Evolutionary conservation across 768 basidiomycete genomes (phyloP).

Genomic region (Auriscalpium vulgare): DNA sequence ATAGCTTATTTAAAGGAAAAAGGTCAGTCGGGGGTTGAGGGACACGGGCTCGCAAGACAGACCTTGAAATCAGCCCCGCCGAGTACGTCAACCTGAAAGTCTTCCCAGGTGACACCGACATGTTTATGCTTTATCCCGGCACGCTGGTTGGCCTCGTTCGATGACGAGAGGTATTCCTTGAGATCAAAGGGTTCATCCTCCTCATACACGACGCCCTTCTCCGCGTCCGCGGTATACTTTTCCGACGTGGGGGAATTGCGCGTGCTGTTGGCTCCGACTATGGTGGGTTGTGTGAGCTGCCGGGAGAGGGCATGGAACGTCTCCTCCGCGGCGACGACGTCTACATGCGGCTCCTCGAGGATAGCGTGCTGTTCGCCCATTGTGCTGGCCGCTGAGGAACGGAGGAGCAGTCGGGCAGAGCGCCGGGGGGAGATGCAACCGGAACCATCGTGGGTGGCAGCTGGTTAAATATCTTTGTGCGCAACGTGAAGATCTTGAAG

Average conservation of each 20-base stretch:
- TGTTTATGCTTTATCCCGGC: slow-evolving; percentile 74
- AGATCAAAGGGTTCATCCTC: slow-evolving; percentile 48
- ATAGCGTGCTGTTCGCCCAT: neutral
- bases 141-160: slow-evolving; percentile 57
- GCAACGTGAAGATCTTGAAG: too few species aligned
- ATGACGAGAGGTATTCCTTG: slow-evolving; percentile 59
- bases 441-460: too few species aligned
- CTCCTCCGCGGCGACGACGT: slow-evolving; percentile 5
- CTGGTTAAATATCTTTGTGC: too few species aligned
- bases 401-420: too few species aligned
- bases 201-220: slow-evolving; percentile 33
- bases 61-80: slow-evolving; percentile 60
- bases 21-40: neutral
- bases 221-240: slow-evolving; percentile 23
- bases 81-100: slow-evolving; percentile 54
- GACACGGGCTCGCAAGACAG: slow-evolving; percentile 1
- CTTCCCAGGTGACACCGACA: slow-evolving; percentile 70
- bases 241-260: neutral
- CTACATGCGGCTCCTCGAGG: neutral
- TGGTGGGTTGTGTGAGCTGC: slow-evolving; percentile 9
- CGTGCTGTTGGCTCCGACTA: neutral
- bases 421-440: too few species aligned
- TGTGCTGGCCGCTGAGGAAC: neutral
- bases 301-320: slow-evolving; percentile 10
- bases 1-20: slow-evolving; percentile 36